Evolutionary conservation across 176 grass and related monocot species (phyloP), one percentile per base, ranked within the genome.

Genomic region (Guadua angustifolia): DNA sequence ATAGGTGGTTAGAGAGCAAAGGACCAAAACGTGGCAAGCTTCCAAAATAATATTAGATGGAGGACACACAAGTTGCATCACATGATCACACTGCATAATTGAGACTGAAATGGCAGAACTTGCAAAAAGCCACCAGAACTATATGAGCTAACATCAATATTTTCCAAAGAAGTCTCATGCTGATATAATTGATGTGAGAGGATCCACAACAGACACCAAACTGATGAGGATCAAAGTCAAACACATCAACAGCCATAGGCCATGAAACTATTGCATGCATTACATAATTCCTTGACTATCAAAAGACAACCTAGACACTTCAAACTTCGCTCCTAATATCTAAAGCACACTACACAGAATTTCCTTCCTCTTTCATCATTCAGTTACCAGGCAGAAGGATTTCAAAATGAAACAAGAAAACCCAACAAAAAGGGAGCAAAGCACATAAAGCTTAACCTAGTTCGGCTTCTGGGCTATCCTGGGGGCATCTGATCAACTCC

Each of bases 401-500:
- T 4, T 78, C 39, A 82, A 85, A 86, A 74, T 65, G 29, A 60
- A 69, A 42, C 11, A 44, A 42, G 39, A 46, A 53, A 83, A 64
- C 8, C 24, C 12, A 2, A 16, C 12, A 21, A 80, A 62, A 64
- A 6, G 36, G 1, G 17, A 0, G 26, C 32, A 52, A 4, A 52
- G 60, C 35, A 74, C 42, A 49, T 25, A 80, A 6, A 80, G 4
- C 17, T 83, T 86, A 97, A 94, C 94, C 84, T 78, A 94, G 62
- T 66, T 99, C 93, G 7, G 74, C 86, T 53, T 94, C 93, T 3
- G 86, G 97, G 82, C 91, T 96, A 87, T 99, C 97, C 69, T 94
- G 89, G 64, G 97, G 97, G 84, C 91, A 94, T 86, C 97, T 96
- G 88, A 99, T 99, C 81, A 99, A 52, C 74, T 96, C 97, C 84